Evolutionary conservation across 148 eudicot species (phyloP), one percentile per base, ranked within the genome.

Genomic region (Hydrangea macrophylla): DNA sequence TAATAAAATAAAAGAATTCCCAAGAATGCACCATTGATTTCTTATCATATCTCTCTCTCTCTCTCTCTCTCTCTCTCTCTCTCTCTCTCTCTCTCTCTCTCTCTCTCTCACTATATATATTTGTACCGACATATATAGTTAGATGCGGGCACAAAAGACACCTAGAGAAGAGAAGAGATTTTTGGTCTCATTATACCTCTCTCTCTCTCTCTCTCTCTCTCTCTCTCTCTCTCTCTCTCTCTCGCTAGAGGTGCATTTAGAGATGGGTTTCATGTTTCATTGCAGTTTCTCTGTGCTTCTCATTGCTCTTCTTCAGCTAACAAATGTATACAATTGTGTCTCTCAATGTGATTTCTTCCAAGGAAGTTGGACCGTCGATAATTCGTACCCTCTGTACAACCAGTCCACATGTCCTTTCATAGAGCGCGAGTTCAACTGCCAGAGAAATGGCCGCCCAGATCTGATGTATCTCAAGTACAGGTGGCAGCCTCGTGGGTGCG

Each of bases 351-450:
- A 48, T 48, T 48, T 48, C 22, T 48, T 48, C 53, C 20, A 48
- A 48, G 88, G 90, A 24, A 84, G 86, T 6, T 86, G 90, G 90
- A 75, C 81, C 12, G 78, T 60, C 10, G 84, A 75, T 33, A 68
- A 73, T 26, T 79, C 85, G 32, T 55, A 33, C 37, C 88, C 81
- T n/a, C 53, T 70, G 9, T 86, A 86, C 45, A 60, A 81, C 62
- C 68, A 58, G 59, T 17, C 73, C 9, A 27, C 58, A 1, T 86
- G 90, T 44, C 82, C 84, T 7, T 84, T 86, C 73, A 79, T 86
- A 40, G 77, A 81, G 37, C 71, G 60, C 20, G 86, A 83, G 68
- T 84, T 86, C 66, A 81, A 72, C 44, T 86, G 90, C 64, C 75
- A 68, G 36, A 75, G 57, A 18, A 86, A 86, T 77, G 85, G 84